A percentile compares a stretch with the other conserved stretches of the same genome.
Evolutionary conservation across 345 rosid genomes (phyloP).

Genomic region (Diplotaxis tenuifolia): DNA sequence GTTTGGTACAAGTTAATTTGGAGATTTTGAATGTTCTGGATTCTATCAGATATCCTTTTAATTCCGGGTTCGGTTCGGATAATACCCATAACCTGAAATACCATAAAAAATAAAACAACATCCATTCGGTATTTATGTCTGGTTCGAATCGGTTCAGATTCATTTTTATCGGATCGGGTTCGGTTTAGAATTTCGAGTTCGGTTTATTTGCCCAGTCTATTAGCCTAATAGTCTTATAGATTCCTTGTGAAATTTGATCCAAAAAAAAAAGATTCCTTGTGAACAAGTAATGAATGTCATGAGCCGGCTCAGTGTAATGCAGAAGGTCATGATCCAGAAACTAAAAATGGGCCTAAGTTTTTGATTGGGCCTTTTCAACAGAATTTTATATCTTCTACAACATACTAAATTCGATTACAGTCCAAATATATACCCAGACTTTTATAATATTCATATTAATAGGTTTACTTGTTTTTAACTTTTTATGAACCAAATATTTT

Average conservation of each 20-base stretch:
- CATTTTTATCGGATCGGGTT: no score
- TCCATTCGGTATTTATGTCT: no score
- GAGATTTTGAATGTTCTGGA: no score
- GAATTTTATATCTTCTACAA: not conserved
- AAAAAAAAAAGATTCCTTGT: not conserved
- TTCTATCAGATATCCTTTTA: no score
- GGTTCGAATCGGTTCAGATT: no score
- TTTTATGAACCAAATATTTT: not conserved
- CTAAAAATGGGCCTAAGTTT: not conserved
- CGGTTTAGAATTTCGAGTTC: no score
- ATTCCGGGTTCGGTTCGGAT: no score
- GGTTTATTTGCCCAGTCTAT: no score
- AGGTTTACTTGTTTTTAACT: not conserved
- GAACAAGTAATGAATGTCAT: not conserved
- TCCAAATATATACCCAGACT: not conserved
- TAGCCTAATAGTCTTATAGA: no score
- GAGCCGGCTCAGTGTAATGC: not conserved
- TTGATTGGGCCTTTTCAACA: not conserved
- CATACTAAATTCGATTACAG: not conserved
- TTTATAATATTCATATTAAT: not conserved
- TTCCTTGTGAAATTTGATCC: not conserved
- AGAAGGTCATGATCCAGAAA: not conserved
- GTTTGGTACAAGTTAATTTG: no score
- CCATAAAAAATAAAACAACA: no score
- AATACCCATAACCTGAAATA: no score